phyloP scores from a whole-genome alignment of 495 filamentous ascomycete species.

The Collariella sp. region DNA sequence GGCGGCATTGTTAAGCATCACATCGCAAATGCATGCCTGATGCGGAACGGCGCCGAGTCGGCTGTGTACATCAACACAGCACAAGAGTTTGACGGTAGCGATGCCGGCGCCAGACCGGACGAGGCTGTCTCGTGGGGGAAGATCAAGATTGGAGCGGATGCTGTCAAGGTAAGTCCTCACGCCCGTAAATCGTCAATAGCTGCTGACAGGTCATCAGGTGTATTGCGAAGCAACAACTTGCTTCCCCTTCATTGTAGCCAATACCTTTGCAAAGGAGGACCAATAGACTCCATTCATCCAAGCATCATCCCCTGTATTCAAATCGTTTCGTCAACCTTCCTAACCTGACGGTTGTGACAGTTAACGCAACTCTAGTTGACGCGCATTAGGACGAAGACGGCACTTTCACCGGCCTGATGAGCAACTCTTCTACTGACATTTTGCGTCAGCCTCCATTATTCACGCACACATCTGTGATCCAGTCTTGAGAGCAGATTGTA shows the following conservation, averaged over 20 bases:
- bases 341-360: too few relatives aligned
- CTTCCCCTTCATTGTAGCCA: constrained; percentile 91
- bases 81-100: constrained; percentile 93
- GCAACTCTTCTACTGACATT: too few relatives aligned
- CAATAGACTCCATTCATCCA: background rate
- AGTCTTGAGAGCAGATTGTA: too few relatives aligned
- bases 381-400: too few relatives aligned
- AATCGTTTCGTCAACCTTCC: too few relatives aligned
- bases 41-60: constrained; percentile 93
- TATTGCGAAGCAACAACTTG: constrained; percentile 87
- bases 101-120: constrained; percentile 90
- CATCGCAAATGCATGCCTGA: constrained; percentile 92
- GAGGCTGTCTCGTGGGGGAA: constrained; percentile 98
- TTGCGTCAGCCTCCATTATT: too few relatives aligned
- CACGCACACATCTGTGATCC: background rate
- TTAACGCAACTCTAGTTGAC: too few relatives aligned
- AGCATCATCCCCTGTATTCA: background rate
- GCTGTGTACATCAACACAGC: constrained; percentile 96
- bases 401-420: too few relatives aligned
- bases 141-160: constrained; percentile 77
- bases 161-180: constrained; percentile 65
- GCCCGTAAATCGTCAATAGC: background rate
- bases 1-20: constrained; percentile 94
- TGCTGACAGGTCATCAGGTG: constrained; percentile 42
- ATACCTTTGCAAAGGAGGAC: constrained; percentile 68